Conservation (phyloP, 1,284 basidiomycete genomes). For the Cryptococcus sp. region DNA sequence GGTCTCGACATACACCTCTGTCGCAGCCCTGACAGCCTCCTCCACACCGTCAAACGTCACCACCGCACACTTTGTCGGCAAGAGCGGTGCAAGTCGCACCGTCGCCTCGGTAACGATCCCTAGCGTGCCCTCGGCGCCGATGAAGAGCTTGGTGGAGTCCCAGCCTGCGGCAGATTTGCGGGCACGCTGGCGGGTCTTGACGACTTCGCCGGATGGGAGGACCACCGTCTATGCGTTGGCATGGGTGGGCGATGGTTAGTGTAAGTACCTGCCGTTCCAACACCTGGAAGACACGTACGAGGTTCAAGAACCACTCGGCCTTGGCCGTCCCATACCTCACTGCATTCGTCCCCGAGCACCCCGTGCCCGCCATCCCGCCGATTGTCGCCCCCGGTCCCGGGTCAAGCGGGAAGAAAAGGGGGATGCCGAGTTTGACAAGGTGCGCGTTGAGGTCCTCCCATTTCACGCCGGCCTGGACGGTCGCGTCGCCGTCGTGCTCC, state of each 20-base stretch:
- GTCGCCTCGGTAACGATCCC: slow-evolving; percentile 92
- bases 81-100: slow-evolving; percentile 69
- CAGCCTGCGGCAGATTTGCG: slow-evolving; percentile 87
- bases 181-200: slow-evolving; percentile 82
- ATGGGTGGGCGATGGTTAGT: no score
- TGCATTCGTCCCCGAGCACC: slow-evolving; percentile 68
- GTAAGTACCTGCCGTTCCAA: neutral
- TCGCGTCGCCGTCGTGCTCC: slow-evolving; percentile 72
- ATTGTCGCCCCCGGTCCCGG: slow-evolving; percentile 69
- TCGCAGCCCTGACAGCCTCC: slow-evolving; percentile 64
- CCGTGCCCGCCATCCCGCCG: slow-evolving; percentile 87
- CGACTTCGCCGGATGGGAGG: slow-evolving; percentile 82
- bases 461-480: slow-evolving; percentile 75
- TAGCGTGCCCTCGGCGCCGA: slow-evolving; percentile 90
- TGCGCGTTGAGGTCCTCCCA: slow-evolving; percentile 84
- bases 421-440: slow-evolving; percentile 66
- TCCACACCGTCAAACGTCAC: slow-evolving; percentile 55
- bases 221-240: slow-evolving; percentile 82
- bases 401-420: slow-evolving; percentile 87
- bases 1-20: slow-evolving; percentile 47
- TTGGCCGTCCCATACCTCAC: slow-evolving; percentile 83
- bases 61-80: slow-evolving; percentile 63
- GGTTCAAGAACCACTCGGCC: slow-evolving; percentile 78
- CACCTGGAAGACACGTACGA: slow-evolving; percentile 55
- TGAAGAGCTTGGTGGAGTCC: slow-evolving; percentile 85